Evolutionary conservation across 768 basidiomycete genomes (phyloP).

Genomic region (Trametes punicea): DNA sequence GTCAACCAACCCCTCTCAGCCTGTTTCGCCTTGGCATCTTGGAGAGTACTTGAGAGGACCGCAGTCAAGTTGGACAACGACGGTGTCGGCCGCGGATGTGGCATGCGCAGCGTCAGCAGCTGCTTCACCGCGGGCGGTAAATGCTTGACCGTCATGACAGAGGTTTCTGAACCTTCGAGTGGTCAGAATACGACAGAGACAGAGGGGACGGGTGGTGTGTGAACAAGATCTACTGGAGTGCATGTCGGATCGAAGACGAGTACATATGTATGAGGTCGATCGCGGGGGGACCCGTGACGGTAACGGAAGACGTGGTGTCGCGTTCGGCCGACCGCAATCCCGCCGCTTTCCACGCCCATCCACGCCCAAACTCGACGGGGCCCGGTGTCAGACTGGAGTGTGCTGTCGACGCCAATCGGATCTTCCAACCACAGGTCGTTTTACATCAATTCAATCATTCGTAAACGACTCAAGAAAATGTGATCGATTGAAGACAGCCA

Average conservation of each 20-base stretch:
- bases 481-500: neutral
- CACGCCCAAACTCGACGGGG: neutral
- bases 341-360: neutral
- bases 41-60: constrained; percentile 59
- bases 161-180: neutral
- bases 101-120: constrained; percentile 64
- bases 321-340: constrained; percentile 7
- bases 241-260: neutral
- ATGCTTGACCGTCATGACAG: constrained; percentile 34
- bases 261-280: neutral
- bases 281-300: neutral
- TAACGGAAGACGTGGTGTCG: neutral
- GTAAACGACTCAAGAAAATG: neutral
- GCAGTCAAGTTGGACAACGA: constrained; percentile 47
- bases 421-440: neutral
- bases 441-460: neutral
- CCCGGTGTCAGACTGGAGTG: neutral
- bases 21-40: constrained; percentile 58
- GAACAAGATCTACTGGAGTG: neutral
- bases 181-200: neutral
- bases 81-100: constrained; percentile 56
- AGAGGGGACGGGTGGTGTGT: neutral
- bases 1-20: constrained; percentile 82
- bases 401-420: neutral
- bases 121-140: constrained; percentile 71